Evolutionary conservation across 2,329 filamentous ascomycete species (phyloP).

Genomic region (Pezicula radicicola): DNA sequence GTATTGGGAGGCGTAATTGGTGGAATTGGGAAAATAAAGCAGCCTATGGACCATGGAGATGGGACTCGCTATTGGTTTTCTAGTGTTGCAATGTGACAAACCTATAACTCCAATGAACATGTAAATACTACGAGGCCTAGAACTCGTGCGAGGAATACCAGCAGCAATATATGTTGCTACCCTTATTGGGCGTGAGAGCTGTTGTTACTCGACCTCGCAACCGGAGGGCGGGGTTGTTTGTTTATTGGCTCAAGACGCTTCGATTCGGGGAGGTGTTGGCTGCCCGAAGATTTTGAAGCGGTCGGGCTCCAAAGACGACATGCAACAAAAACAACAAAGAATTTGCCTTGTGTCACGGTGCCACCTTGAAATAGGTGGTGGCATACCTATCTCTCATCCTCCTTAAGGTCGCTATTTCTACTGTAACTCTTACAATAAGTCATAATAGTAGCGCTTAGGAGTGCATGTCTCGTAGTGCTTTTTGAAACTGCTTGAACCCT

Average conservation of each 20-base stretch:
- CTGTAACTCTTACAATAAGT: no score
- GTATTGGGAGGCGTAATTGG: neutral
- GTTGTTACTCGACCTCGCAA: neutral
- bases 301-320: slow-evolving; percentile 5
- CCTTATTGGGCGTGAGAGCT: neutral
- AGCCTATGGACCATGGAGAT: no score
- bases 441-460: no score
- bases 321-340: slow-evolving; percentile 7
- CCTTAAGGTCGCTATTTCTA: no score
- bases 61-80: no score
- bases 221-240: neutral
- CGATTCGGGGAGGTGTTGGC: neutral
- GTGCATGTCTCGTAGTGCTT: no score
- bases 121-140: neutral
- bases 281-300: slow-evolving; percentile 1
- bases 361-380: neutral
- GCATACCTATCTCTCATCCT: neutral
- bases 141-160: neutral
- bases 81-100: neutral
- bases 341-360: slow-evolving; percentile 1
- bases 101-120: neutral
- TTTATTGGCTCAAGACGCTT: neutral
- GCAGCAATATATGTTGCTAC: no score
- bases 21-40: neutral
- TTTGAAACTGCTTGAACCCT: no score